phyloP scores from a whole-genome alignment of 2,329 filamentous ascomycete genomes.

The Neocucurbitaria cava region DNA sequence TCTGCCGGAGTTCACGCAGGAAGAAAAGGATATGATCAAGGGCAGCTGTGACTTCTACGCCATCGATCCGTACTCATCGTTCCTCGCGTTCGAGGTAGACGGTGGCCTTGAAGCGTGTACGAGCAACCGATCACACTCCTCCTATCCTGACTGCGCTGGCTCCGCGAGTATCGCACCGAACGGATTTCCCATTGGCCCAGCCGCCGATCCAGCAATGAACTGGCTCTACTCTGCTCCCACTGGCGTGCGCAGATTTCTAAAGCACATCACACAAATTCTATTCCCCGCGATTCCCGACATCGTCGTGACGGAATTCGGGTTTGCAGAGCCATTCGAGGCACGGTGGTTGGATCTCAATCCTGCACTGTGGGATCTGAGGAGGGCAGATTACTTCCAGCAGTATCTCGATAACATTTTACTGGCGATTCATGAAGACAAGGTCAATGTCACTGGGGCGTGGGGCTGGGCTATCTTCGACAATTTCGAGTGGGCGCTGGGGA shows the following conservation, averaged over 20 bases:
- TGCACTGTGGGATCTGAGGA: conserved; percentile 50
- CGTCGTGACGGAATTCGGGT: conserved; percentile 52
- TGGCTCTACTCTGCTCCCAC: conserved; percentile 53
- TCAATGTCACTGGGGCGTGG: conserved; percentile 53
- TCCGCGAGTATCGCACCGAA: conserved; percentile 43
- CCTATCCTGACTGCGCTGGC: conserved; percentile 53
- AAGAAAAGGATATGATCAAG: conserved; percentile 52
- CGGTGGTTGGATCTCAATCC: conserved; percentile 37
- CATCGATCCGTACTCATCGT: conserved; percentile 48
- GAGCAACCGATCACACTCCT: conserved; percentile 48
- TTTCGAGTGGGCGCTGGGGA: conserved; percentile 52
- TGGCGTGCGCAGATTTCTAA: conserved; percentile 52
- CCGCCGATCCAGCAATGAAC: conserved; percentile 49
- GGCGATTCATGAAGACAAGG: conserved; percentile 46
- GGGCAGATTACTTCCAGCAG: conserved; percentile 52
- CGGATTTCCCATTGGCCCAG: conserved; percentile 55
- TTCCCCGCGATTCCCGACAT: conserved; percentile 53
- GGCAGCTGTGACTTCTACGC: conserved; percentile 55
- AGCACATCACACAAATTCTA: conserved; percentile 51
- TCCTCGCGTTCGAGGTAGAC: conserved; percentile 38
- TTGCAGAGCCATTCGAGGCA: conserved; percentile 51
- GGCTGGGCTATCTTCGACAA: conserved; percentile 54
- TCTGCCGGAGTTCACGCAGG: conserved; percentile 46
- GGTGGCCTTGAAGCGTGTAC: conserved; percentile 51
- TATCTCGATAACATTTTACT: conserved; percentile 53